Conservation (phyloP, 2,329 filamentous ascomycete species). For the Fusarium luffae region DNA sequence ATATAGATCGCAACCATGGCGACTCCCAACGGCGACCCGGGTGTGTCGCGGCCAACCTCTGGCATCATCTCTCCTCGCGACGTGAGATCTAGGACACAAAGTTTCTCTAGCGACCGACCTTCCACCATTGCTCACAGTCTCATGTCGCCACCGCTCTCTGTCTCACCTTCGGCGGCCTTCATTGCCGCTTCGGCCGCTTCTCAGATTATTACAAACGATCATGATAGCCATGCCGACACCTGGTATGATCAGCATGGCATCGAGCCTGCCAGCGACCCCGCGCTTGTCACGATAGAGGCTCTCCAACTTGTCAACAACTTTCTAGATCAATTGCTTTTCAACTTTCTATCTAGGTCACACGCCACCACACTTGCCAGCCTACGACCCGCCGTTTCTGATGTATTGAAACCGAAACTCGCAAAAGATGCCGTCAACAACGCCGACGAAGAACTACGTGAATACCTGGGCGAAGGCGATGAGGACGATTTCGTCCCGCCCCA, state of each 20-base stretch:
- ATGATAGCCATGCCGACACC: conserved; percentile 77
- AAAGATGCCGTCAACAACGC: conserved; percentile 84
- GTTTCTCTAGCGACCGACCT: conserved; percentile 77
- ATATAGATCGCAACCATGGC: conserved; percentile 46
- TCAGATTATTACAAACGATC: conserved; percentile 90
- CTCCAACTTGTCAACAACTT: conserved; percentile 88
- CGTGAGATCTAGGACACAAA: conserved; percentile 65
- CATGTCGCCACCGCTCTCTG: conserved; percentile 72
- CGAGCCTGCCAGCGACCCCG: conserved; percentile 73
- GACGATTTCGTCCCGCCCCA: conserved; percentile 73
- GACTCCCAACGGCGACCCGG: conserved; percentile 42
- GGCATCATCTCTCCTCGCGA: conserved; percentile 50
- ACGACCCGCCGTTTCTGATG: conserved; percentile 84
- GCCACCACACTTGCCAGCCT: conserved; percentile 81
- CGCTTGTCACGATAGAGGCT: conserved; percentile 77
- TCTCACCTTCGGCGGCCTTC: conserved; percentile 84
- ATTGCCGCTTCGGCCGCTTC: conserved; percentile 89
- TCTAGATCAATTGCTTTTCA: conserved; percentile 92
- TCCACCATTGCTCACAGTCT: conserved; percentile 69
- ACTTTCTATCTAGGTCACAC: conserved; percentile 82
- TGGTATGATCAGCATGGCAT: conserved; percentile 77
- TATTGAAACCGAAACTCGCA: conserved; percentile 89
- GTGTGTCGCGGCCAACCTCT: conserved; percentile 51
- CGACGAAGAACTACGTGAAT: conserved; percentile 88
- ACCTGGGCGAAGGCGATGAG: conserved; percentile 81